Conservation (phyloP, 2,329 filamentous ascomycete species). For the Pyrenophora teres region DNA sequence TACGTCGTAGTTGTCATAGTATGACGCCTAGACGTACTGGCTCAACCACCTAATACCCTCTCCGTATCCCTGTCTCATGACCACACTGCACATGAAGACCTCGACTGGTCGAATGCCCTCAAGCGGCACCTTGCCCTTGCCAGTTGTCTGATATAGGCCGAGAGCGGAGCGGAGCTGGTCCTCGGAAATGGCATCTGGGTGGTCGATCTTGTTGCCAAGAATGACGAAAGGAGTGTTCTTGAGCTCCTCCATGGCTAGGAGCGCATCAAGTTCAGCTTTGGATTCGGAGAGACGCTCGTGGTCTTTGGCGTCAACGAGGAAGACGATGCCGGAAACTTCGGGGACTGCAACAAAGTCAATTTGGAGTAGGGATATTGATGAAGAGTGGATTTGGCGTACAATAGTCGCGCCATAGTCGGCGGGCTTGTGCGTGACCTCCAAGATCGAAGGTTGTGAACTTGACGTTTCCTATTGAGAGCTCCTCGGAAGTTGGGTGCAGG, state of each 20-base stretch:
- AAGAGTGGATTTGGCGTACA: slow-evolving; percentile 22
- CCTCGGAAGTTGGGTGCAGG: slow-evolving; percentile 66
- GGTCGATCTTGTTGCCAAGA: slow-evolving; percentile 99
- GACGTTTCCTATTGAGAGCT: slow-evolving; percentile 59
- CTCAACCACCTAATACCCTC: slow-evolving; percentile 51
- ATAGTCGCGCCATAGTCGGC: slow-evolving; percentile 49
- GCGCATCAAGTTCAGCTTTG: slow-evolving; percentile 92
- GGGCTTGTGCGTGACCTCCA: slow-evolving; percentile 47
- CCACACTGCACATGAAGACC: slow-evolving; percentile 97
- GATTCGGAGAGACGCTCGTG: slow-evolving; percentile 91
- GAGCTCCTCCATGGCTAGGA: slow-evolving; percentile 96
- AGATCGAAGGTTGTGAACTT: slow-evolving; percentile 92
- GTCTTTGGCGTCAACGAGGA: slow-evolving; percentile 97
- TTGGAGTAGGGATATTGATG: background rate
- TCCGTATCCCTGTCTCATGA: slow-evolving; percentile 81
- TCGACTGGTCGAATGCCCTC: slow-evolving; percentile 67
- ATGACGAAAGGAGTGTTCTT: slow-evolving; percentile 94
- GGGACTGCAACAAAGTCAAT: slow-evolving; percentile 34
- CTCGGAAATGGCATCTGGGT: slow-evolving; percentile 92
- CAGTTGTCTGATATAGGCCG: slow-evolving; percentile 76
- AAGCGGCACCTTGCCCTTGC: slow-evolving; percentile 46
- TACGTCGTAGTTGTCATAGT: background rate
- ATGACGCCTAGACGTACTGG: slow-evolving; percentile 44
- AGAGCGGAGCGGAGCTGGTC: slow-evolving; percentile 91
- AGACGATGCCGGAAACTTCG: slow-evolving; percentile 75